Evolutionary conservation across 345 rosid species (phyloP), one percentile per base, ranked within the genome.

Genomic region (Boechera retrofracta): DNA sequence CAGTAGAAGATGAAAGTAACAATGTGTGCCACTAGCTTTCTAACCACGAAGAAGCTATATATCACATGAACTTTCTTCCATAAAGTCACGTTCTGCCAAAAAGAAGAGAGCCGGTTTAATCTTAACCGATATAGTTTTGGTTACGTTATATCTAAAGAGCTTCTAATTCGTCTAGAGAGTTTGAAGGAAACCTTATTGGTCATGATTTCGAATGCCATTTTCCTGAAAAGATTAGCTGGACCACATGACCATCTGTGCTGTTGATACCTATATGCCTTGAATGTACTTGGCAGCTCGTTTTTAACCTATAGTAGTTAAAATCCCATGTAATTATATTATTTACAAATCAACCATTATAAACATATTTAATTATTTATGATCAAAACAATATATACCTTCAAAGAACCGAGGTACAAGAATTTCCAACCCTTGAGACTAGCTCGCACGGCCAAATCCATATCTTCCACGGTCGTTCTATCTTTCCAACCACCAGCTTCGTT

Each of bases 401-500:
- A 33, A 55, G 42, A 67, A 10, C 92, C 90, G 45, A 90, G 89
- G 82, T 95, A 95, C 32, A 95, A 71, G 33, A 95, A 95, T 67
- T 90, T 89, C 99, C 99, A 95, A 70, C 98, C 99, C 80, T 87
- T 92, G 35, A 95, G 97, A 85, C 97, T 90, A 13, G 99, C 99
- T 57, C 99, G 84, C 33, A 95, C 99, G 0, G 99, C 99, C 47
- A 95, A 87, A 66, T 95, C 99, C 99, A 95, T 95, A 56, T 95
- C 99, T 75, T 95, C 99, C 44, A 95, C 99, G 0, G 99, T 95
- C 54, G 99, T 95, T 82, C 99, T 85, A 42, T 95, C 99, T 82
- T 95, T 92, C 99, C 99, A 95, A 5, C 99, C 99, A 35, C 99
- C 99, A 6, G 99, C 99, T 78, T 95, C 99, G 56, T 81, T 91